Evolutionary conservation across 148 eudicot genomes (phyloP), one percentile per base, ranked within the genome.

Genomic region (Agrostemma githago): DNA sequence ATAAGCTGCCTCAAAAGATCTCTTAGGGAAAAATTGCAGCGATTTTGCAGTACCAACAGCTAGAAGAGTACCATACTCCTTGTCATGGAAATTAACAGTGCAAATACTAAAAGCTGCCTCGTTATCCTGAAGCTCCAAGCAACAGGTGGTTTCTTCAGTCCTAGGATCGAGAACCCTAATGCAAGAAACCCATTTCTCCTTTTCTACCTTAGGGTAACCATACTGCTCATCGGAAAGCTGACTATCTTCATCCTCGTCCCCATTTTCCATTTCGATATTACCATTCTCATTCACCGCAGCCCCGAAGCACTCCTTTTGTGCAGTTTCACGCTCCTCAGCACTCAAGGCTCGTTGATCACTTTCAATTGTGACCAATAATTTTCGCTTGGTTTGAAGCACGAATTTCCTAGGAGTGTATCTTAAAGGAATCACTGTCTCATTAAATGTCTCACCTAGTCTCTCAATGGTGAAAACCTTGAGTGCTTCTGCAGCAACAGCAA

Each of bases 21-120:
- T 83, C 83, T 86, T 95, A 44, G 97, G 99, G 92, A 88, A 95
- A 79, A 92, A 95, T 38, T 89, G 93, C 73, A 95, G 84, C 60
- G 92, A 87, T 82, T 95, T 95, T 7, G 99, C 97, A 3, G 99
- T 95, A 66, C 99, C 99, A 69, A 95, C 97, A 62, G 99, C 99
- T 78, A 95, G 74, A 76, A 95, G 91, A 63, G 99, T 90, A 51
- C 99, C 99, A 82, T 92, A 82, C 82, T 92, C 99, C 85, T 95
- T 95, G 59, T 92, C 99, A 77, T 95, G 93, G 76, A 95, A 92
- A 81, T 92, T 95, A 51, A 95, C 97, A 9, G 92, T 92, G 82
- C 99, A 95, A 59, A 95, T 80, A 63, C 99, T 95, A 77, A 92
- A 90, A 41, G 97, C 97, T 72, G 99, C 94, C 81, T 95, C 97